Percentiles rank a stretch among this genome's conserved stretches.
Conservation (phyloP, 208 protist genomes). For the Acanthamoeba lenticulata region DNA sequence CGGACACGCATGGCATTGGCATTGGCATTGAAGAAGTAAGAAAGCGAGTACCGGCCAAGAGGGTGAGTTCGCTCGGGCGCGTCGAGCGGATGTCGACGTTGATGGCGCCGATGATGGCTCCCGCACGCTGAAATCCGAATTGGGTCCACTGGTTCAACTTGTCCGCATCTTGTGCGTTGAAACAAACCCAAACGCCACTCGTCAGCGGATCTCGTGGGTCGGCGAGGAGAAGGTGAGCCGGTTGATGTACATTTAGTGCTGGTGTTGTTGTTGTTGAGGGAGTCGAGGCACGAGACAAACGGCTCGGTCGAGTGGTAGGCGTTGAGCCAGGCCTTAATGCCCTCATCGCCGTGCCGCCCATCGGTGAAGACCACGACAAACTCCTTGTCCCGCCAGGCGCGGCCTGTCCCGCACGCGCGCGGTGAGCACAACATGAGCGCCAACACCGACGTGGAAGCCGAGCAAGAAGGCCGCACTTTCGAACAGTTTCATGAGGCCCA, state of each 20-base stretch:
- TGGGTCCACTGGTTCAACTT: constrained; percentile 12
- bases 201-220: too few species aligned
- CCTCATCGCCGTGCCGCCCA: constrained; percentile 1
- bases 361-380: constrained; percentile 46
- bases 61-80: not conserved
- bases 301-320: constrained; percentile 33
- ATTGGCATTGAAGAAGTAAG: too few species aligned
- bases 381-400: constrained; percentile 31
- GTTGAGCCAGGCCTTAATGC: constrained; percentile 20
- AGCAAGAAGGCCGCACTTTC: not conserved
- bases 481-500: constrained; percentile 10
- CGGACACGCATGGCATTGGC: not conserved
- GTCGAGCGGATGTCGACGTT: not conserved
- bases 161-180: not conserved
- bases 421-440: not conserved
- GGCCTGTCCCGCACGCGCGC: not conserved
- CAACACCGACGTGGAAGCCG: not conserved
- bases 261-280: not conserved
- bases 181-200: not conserved
- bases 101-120: constrained; percentile 19
- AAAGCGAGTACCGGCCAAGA: not conserved
- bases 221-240: not conserved
- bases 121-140: constrained; percentile 30
- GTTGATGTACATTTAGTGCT: not conserved
- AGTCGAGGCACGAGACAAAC: not conserved